Percentiles rank a stretch among this genome's conserved stretches.
These are phyloP conservation scores for Tagetes erecta DNA, from an alignment of 129 eudicot genomes.

Conservation along the genomic window DNA sequence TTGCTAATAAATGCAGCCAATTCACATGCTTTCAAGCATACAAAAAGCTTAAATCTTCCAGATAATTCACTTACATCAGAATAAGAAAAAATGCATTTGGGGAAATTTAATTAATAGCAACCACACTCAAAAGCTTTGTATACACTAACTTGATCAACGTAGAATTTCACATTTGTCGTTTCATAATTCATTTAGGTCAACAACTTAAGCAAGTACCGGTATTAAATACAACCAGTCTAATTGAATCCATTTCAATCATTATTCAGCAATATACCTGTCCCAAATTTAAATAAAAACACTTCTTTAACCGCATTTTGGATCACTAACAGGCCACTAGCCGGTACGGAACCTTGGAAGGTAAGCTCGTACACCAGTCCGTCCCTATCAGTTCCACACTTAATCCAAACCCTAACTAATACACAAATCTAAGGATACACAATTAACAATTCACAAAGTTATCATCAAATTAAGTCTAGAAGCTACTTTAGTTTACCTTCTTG, in stretches of 20 bases:
- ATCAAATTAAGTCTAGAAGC: background rate
- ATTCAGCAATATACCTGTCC: conserved; percentile 36
- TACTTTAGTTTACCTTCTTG: conserved; percentile 50
- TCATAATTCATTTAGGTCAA: conserved; percentile 24
- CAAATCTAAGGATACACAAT: conserved; percentile 27
- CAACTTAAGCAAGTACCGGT: conserved; percentile 18
- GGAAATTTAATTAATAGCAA: conserved; percentile 12
- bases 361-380: too few species aligned
- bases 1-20: background rate
- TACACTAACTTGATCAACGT: conserved; percentile 33
- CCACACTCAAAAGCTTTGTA: background rate
- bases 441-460: conserved; percentile 20
- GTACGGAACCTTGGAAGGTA: too few species aligned
- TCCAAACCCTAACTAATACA: conserved; percentile 32
- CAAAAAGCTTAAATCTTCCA: conserved; percentile 9
- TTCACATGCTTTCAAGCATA: conserved; percentile 21
- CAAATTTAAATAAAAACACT: conserved; percentile 29
- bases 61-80: background rate
- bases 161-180: conserved; percentile 23
- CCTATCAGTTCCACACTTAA: background rate
- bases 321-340: too few species aligned
- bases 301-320: too few species aligned
- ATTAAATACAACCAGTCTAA: conserved; percentile 19
- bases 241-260: conserved; percentile 8
- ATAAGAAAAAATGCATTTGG: conserved; percentile 17